Evolutionary conservation across 192 early-diverging fungal genomes (phyloP), one percentile per base, ranked within the genome.

Genomic region (Chytriomyces sp.): DNA sequence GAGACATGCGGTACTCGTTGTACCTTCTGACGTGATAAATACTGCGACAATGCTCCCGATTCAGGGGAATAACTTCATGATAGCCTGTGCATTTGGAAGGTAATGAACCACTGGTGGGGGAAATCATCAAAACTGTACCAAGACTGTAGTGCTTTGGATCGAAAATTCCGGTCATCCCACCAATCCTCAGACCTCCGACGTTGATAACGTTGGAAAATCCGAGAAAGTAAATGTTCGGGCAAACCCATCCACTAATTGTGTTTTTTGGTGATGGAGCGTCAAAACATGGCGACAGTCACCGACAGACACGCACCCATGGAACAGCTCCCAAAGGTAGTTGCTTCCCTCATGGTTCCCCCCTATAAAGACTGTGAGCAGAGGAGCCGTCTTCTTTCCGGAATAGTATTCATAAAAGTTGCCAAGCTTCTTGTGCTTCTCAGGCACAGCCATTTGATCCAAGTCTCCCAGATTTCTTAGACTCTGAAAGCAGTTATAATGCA

Each of bases 341-440:
- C 90, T 91, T 0, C 94, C 93, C 78, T 99, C 98, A 73, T 99
- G 98, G 79, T 99, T 99, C 30, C 98, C 98, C 12, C 98, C 98
- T 70, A 99, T 91, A 80, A 99, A 98, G 0, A 99, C 71, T 4
- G 96, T 98, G 0, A 91, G 93, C 41, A 92, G 79, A 1, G 94
- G 96, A 34, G 94, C 93, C 26, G 70, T 77, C 37, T 80, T 80
- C 70, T 89, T 80, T 22, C 95, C 95, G 5, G 88, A 89, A 78
- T 99, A 99, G 72, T 98, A 99, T 52, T 97, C 87, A 84, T 96
- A 84, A 77, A 99, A 99, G 0, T 80, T 86, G 10, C 96, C 96
- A 17, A 98, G 56, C 31, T 77, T 77, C 44, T 89, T 89, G 77
- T 93, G 96, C 69, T 95, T 96, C 59, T 89, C 82, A 0, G 98